A percentile compares a stretch with the other conserved stretches of the same genome.
phyloP scores from a whole-genome alignment of 768 basidiomycete genomes.

The Terana coerulea region DNA sequence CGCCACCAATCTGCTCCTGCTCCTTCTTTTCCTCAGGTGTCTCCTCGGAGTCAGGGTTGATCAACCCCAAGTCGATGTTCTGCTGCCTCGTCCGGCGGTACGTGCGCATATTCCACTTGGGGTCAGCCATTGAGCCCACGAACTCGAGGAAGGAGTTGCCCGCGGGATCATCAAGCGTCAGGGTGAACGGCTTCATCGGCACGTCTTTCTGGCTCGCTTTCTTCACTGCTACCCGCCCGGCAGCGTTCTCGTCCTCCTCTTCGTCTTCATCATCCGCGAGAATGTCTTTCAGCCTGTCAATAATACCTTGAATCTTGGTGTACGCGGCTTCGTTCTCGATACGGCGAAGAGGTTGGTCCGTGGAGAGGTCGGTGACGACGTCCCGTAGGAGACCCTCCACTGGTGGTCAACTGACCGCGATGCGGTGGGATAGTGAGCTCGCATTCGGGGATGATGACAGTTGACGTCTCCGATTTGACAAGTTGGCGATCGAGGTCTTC shows the following conservation, averaged over 20 bases:
- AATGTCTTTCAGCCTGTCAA: conserved; percentile 62
- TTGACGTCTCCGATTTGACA: conserved; percentile 82
- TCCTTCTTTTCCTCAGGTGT: conserved; percentile 10
- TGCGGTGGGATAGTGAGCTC: conserved; percentile 87
- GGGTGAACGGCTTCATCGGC: conserved; percentile 70
- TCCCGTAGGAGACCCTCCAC: conserved; percentile 90
- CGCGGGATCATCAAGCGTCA: conserved; percentile 87
- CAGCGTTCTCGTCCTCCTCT: conserved; percentile 41
- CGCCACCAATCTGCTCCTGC: conserved; percentile 18
- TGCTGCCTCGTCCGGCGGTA: conserved; percentile 80
- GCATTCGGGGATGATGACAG: conserved; percentile 81
- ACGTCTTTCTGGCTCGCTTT: conserved; percentile 35
- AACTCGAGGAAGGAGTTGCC: conserved; percentile 98
- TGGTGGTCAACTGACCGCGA: conserved; percentile 93
- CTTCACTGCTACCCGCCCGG: conserved; percentile 23
- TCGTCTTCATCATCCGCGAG: conserved; percentile 53
- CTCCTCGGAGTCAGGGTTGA: conserved; percentile 37
- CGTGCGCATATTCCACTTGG: conserved; percentile 86
- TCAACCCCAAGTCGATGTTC: conserved; percentile 75
- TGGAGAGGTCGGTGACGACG: conserved; percentile 71
- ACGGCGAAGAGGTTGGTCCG: conserved; percentile 80
- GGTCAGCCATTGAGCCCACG: conserved; percentile 78
- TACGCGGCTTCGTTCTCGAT: conserved; percentile 73
- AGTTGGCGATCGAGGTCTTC: conserved; percentile 90
- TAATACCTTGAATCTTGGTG: conserved; percentile 67